phyloP scores from a whole-genome alignment of 2,329 filamentous ascomycete species.

The Fusarium ramigenum region DNA sequence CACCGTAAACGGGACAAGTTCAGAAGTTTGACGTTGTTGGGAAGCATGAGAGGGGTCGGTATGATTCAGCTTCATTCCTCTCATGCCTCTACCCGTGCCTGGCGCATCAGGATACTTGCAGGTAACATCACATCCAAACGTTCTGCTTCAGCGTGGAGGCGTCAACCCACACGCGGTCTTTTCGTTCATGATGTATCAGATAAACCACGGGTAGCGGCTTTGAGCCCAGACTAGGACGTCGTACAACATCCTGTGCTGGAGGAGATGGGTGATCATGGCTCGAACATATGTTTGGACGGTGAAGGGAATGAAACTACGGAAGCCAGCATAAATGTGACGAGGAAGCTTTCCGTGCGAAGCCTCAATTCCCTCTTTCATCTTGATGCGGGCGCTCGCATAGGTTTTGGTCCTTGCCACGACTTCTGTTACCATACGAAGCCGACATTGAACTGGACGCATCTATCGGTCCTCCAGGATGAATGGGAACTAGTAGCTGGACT shows the following conservation, averaged over 20 bases:
- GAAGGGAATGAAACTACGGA: conserved; percentile 15
- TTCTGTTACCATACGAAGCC: not conserved
- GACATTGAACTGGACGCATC: not conserved
- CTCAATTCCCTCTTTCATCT: not conserved
- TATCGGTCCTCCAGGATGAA: not conserved
- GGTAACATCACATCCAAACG: not conserved
- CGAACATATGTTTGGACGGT: not conserved
- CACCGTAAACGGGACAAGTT: not conserved
- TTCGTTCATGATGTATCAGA: not conserved
- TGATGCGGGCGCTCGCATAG: conserved; percentile 24
- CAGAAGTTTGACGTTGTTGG: not conserved
- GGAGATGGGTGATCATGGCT: not conserved
- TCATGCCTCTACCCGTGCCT: conserved; percentile 16
- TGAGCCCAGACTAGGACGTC: conserved; percentile 7
- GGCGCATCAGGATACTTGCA: conserved; percentile 7
- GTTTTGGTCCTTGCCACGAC: not conserved
- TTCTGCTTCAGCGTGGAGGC: not conserved
- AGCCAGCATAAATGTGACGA: conserved; percentile 10
- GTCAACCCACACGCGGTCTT: not conserved
- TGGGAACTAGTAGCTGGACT: not conserved
- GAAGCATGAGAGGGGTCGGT: not conserved
- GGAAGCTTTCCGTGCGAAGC: conserved; percentile 4
- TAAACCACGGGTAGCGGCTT: conserved; percentile 12
- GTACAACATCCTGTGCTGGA: conserved; percentile 9
- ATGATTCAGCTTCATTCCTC: conserved; percentile 4